Evolutionary conservation across 257 asterid genomes (phyloP).

Genomic region (Vinca minor): DNA sequence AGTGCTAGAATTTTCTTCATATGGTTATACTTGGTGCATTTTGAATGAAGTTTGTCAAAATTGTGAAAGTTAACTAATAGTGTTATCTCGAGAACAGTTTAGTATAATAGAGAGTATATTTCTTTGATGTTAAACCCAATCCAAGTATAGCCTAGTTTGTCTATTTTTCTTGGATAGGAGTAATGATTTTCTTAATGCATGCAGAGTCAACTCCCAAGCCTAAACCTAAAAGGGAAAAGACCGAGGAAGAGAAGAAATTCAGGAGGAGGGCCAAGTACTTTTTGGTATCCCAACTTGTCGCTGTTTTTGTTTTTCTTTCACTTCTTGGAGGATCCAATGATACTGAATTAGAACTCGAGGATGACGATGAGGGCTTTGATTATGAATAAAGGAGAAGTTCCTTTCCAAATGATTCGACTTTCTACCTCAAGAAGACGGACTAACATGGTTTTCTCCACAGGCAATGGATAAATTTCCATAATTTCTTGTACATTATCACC

Average conservation of each 20-base stretch:
- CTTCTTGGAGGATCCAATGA: conserved; percentile 57
- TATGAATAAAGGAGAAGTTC: conserved; percentile 27
- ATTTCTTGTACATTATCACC: background rate
- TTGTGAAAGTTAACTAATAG: too few relatives aligned
- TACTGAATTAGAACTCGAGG: conserved; percentile 59
- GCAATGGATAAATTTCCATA: background rate
- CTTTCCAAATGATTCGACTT: background rate
- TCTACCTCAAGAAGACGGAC: background rate
- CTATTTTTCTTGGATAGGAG: too few relatives aligned
- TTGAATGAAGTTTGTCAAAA: too few relatives aligned
- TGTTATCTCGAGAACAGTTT: too few relatives aligned
- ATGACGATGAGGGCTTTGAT: conserved; percentile 27
- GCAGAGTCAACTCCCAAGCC: conserved; percentile 82
- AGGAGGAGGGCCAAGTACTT: conserved; percentile 76
- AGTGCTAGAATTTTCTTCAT: too few relatives aligned
- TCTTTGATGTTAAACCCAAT: too few relatives aligned
- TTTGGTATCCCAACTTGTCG: conserved; percentile 72
- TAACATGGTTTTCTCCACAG: too few relatives aligned
- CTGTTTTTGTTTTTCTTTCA: conserved; percentile 69
- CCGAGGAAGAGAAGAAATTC: conserved; percentile 87
- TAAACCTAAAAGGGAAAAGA: conserved; percentile 71
- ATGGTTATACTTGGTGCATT: too few relatives aligned
- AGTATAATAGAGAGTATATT: too few relatives aligned
- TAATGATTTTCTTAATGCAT: background rate
- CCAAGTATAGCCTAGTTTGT: too few relatives aligned